Conservation (phyloP, 2,329 filamentous ascomycete species). For the Botrytis hyacinthi region DNA sequence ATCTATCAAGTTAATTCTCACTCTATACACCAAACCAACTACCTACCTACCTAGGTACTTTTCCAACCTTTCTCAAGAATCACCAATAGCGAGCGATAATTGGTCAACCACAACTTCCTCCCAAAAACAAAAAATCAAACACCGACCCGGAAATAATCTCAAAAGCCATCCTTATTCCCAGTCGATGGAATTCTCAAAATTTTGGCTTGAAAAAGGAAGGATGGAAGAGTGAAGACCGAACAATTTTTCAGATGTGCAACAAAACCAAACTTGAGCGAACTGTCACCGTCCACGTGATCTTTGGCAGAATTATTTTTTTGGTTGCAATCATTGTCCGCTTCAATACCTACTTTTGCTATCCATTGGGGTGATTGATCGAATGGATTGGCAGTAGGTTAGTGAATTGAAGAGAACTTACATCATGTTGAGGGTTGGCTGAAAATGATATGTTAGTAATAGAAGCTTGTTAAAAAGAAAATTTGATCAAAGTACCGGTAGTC, state of each 20-base stretch:
- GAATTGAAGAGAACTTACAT: fast-evolving
- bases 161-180: neutral
- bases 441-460: neutral
- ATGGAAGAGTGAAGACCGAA: neutral
- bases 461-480: neutral
- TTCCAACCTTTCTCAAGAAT: neutral
- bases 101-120: neutral
- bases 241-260: neutral
- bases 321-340: neutral
- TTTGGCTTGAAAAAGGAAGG: neutral
- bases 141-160: neutral
- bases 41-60: neutral
- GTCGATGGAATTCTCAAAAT: neutral
- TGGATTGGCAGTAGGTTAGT: neutral
- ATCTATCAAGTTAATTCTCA: neutral
- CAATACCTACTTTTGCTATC: neutral
- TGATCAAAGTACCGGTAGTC: neutral
- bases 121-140: neutral
- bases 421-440: neutral
- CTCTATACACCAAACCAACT: neutral
- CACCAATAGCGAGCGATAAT: neutral
- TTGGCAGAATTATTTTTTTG: neutral
- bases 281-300: neutral
- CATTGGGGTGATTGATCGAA: neutral
- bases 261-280: neutral